Evolutionary conservation across 2,329 filamentous ascomycete genomes (phyloP), one percentile per base, ranked within the genome.

Genomic region (Diaporthe humulicola): DNA sequence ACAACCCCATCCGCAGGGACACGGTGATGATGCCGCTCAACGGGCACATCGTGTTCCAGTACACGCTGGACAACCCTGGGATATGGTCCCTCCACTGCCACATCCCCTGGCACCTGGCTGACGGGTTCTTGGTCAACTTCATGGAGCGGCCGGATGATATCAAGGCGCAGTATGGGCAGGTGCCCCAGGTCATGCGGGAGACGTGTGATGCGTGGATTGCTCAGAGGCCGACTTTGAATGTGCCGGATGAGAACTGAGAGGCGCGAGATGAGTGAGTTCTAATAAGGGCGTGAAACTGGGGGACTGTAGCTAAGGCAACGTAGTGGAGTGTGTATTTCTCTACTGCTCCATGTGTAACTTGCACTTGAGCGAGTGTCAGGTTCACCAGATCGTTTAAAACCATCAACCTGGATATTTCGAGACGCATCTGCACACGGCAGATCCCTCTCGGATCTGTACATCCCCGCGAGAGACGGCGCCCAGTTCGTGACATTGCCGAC

Each of bases 101-200:
- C 3, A 58, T 58, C 10, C 56, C 56, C 6, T 58, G 56, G 56
- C 56, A 58, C 12, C 56, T 40, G 12, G 33, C 22, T 22, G 33
- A 60, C 22, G 57, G 57, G 6, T 36, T 60, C 36, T 38, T 60
- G 57, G 57, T 60, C 22, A 60, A 60, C 6, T 60, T 40, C 3
- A 60, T 60, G 57, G 57, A 60, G 22, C 57, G 57, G 57, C 57
- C 57, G 36, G 57, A 60, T 60, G 57, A 60, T 4, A 40, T 60
- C 22, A 40, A 40, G 36, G 57, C 14, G 33, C 57, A 40, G n/a
- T 60, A 60, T 60, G 22, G 22, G 7, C 57, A 60, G 5, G 38
- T 60, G 4, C 57, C 57, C 3, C 57, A 60, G 36, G 2, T 60
- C 7, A 60, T 60, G 57, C 57, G 25, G 57, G 22, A 40, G 22